Evolutionary conservation across 2,329 filamentous ascomycete genomes (phyloP), one percentile per base, ranked within the genome.

Genomic region (Trichocomaceae sp.): DNA sequence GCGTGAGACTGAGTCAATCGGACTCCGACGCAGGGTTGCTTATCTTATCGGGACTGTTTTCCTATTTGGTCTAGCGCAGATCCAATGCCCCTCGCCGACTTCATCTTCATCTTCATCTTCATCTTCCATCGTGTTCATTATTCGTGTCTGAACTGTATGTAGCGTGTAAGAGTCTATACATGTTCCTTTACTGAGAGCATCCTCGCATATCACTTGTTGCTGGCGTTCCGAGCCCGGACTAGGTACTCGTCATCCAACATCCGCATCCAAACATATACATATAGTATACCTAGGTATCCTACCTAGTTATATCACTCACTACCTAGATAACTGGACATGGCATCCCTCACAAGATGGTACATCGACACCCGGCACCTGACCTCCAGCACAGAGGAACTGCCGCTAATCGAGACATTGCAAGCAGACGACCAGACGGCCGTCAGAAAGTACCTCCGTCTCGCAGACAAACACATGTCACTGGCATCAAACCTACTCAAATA

Each of bases 401-500:
- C 74, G 1, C 61, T 76, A 7, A 56, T 77, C 29, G 57, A 68
- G 29, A 71, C 69, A 4, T 66, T 79, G 6, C 69, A 69, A 57
- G 62, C 67, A 33, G 64, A 74, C 23, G 81, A 85, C 62, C 78
- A 79, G 59, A 72, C 77, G 57, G 68, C 71, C 19, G 70, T 78
- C 45, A 70, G 69, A 22, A 71, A 72, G 47, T 83, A 75, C 66
- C 75, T 79, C 64, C 76, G 79, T 63, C 67, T 78, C 33, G 64
- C 77, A 61, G 83, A 85, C 64, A 79, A 77, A 17, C 78, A 78
- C 60, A 83, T 85, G 79, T 79, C 77, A 17, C 73, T 86, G 2
- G 82, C 74, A 8, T 85, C 82, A 7, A 79, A 79, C 13, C 68
- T 86, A 20, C 72, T 86, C 22, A 86, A 86, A 66, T 80, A 83